phyloP scores from a whole-genome alignment of 2,329 filamentous ascomycete genomes.

The Xylariaceae sp. region DNA sequence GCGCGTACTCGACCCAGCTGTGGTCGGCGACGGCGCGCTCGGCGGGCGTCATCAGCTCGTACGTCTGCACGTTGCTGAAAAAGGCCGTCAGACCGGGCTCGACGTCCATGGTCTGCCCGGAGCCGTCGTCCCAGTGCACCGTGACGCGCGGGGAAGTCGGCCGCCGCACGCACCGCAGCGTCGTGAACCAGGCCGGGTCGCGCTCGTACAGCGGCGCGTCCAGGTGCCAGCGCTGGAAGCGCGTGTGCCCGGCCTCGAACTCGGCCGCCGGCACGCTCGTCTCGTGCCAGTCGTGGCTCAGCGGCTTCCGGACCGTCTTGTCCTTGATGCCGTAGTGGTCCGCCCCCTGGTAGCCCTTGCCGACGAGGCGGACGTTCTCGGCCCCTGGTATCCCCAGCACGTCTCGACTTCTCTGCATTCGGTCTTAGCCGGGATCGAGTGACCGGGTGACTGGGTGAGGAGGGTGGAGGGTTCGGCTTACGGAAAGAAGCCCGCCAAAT shows the following conservation, averaged over 20 bases:
- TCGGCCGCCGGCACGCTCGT: slow-evolving; percentile 24
- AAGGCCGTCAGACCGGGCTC: slow-evolving; percentile 37
- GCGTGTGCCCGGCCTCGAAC: slow-evolving; percentile 32
- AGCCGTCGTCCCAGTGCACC: slow-evolving; percentile 35
- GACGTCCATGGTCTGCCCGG: slow-evolving; percentile 31
- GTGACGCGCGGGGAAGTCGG: slow-evolving; percentile 28
- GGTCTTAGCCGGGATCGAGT: no score
- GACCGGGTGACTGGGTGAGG: no score
- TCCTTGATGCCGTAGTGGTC: slow-evolving; percentile 36
- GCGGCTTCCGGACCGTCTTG: slow-evolving; percentile 21
- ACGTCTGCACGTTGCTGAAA: slow-evolving; percentile 33
- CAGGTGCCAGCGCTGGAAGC: slow-evolving; percentile 42
- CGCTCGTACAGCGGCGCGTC: slow-evolving; percentile 36
- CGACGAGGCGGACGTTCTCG: slow-evolving; percentile 36
- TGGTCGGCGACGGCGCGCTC: slow-evolving; percentile 33
- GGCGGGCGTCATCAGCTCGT: slow-evolving; percentile 32
- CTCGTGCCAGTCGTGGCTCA: slow-evolving; percentile 31
- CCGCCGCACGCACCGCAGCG: slow-evolving; percentile 30
- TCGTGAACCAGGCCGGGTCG: slow-evolving; percentile 35
- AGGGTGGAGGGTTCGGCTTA: no score
- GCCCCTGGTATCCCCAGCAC: slow-evolving; percentile 32
- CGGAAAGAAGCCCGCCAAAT: slow-evolving; percentile 31
- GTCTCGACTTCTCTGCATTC: slow-evolving; percentile 20
- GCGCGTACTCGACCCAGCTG: slow-evolving; percentile 38
- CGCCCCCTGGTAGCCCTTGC: slow-evolving; percentile 36